phyloP scores from a whole-genome alignment of 1,284 basidiomycete species.

The Melampsora americana region DNA sequence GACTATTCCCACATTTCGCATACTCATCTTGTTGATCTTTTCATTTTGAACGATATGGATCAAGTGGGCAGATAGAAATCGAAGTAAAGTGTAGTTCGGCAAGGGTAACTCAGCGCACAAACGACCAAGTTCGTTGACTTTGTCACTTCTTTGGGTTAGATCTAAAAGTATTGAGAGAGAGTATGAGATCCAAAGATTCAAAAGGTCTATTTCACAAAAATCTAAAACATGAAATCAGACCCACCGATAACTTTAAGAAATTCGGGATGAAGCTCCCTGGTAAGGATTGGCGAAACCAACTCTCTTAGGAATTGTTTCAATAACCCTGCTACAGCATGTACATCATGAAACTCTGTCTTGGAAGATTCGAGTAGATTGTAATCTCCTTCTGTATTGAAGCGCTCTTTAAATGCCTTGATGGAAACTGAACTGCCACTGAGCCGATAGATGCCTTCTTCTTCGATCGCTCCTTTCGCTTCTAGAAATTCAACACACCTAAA shows the following conservation, averaged over 20 bases:
- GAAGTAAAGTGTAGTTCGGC: constrained; percentile 87
- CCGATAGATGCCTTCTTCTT: constrained; percentile 96
- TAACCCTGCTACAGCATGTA: constrained; percentile 87
- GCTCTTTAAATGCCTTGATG: constrained; percentile 87
- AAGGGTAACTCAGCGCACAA: constrained; percentile 83
- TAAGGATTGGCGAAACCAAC: constrained; percentile 81
- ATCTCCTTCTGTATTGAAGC: constrained; percentile 91
- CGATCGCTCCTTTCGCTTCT: constrained; percentile 82
- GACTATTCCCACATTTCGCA: constrained; percentile 97
- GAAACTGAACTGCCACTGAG: constrained; percentile 87
- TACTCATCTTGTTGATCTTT: constrained; percentile 92
- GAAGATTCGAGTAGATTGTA: constrained; percentile 71
- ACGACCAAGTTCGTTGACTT: constrained; percentile 77
- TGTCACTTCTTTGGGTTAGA: constrained; percentile 76
- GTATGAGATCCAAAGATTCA: constrained; percentile 21
- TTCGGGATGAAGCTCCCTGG: constrained; percentile 78
- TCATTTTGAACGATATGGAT: constrained; percentile 91
- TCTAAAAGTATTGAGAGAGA: constrained; percentile 8
- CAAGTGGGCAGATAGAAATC: constrained; percentile 89
- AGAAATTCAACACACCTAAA: constrained; percentile 69
- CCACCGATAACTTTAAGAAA: constrained; percentile 87
- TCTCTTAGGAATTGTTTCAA: constrained; percentile 87
- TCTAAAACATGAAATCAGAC: constrained; percentile 52
- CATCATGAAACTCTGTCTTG: constrained; percentile 82
- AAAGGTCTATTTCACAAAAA: background rate